Percentiles rank a stretch among this genome's conserved stretches.
phyloP scores from a whole-genome alignment of 306 rosid genomes.

The Quercus gilva region DNA sequence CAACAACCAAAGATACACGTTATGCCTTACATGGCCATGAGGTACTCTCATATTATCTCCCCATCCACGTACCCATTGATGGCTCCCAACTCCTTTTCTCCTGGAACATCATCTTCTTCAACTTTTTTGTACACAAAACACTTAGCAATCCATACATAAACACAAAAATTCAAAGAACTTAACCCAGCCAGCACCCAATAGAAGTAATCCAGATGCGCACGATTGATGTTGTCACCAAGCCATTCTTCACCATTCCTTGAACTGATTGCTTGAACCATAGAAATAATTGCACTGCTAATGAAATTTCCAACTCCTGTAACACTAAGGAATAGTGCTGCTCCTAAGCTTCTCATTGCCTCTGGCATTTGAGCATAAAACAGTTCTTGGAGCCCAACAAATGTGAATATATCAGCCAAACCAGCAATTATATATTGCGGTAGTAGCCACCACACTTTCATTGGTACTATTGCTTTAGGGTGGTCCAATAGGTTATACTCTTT shows the following conservation, averaged over 20 bases:
- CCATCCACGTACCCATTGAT: too few relatives aligned
- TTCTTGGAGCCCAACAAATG: conserved; percentile 34
- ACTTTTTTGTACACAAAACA: too few relatives aligned
- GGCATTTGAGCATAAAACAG: conserved; percentile 53
- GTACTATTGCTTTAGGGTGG: conserved; percentile 27
- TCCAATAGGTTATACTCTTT: conserved; percentile 23
- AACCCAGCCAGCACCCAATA: conserved; percentile 42
- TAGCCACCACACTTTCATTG: conserved; percentile 52
- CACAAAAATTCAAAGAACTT: conserved; percentile 25
- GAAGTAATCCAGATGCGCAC: conserved; percentile 36
- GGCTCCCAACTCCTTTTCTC: too few relatives aligned
- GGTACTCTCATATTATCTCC: background rate
- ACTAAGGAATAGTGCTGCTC: conserved; percentile 32
- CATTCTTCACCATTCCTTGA: conserved; percentile 4
- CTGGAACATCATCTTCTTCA: too few relatives aligned
- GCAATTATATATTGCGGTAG: conserved; percentile 41
- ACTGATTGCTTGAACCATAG: too few relatives aligned
- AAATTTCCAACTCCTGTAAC: background rate
- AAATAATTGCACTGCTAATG: too few relatives aligned
- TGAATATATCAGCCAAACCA: conserved; percentile 28
- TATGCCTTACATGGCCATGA: too few relatives aligned
- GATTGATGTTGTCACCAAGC: conserved; percentile 41
- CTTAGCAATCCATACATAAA: conserved; percentile 24
- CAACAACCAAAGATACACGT: too few relatives aligned
- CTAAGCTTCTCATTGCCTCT: conserved; percentile 36